A percentile compares a stretch with the other conserved stretches of the same genome.
phyloP scores from a whole-genome alignment of 148 eudicot species.

The Oxyria digyna region DNA sequence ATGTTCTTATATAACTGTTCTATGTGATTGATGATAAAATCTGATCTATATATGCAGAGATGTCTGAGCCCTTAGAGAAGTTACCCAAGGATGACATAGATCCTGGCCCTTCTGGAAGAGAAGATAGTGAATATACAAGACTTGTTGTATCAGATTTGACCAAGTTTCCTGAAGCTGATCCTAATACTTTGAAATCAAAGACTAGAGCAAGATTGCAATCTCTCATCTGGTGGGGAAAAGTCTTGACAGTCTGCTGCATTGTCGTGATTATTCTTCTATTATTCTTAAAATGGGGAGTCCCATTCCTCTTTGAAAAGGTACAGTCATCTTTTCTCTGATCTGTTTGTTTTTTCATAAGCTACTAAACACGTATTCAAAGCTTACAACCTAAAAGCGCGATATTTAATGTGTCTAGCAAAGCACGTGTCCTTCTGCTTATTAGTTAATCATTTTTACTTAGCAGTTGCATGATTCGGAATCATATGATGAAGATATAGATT shows the following conservation, averaged over 20 bases:
- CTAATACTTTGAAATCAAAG: constrained; percentile 23
- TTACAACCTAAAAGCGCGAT: neutral
- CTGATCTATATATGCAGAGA: neutral
- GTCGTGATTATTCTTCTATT: constrained; percentile 24
- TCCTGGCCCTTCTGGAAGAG: constrained; percentile 28
- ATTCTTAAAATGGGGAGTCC: constrained; percentile 76
- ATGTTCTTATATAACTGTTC: neutral
- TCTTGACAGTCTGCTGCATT: constrained; percentile 30
- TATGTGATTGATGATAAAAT: neutral
- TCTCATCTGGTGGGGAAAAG: constrained; percentile 65
- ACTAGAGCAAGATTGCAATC: constrained; percentile 21
- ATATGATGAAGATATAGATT: neutral
- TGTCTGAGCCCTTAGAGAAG: neutral
- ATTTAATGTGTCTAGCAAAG: neutral
- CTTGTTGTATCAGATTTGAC: constrained; percentile 44
- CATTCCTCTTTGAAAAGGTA: constrained; percentile 85
- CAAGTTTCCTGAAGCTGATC: constrained; percentile 28
- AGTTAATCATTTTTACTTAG: neutral
- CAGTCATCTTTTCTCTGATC: neutral
- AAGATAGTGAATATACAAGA: constrained; percentile 68
- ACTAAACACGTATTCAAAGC: neutral
- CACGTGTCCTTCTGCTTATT: neutral
- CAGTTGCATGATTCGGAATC: neutral
- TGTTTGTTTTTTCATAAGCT: neutral
- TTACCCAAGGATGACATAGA: constrained; percentile 18